These are phyloP conservation scores for Daldinia sp. DNA, from an alignment of 2,329 filamentous ascomycete species.

Conservation along the genomic window DNA sequence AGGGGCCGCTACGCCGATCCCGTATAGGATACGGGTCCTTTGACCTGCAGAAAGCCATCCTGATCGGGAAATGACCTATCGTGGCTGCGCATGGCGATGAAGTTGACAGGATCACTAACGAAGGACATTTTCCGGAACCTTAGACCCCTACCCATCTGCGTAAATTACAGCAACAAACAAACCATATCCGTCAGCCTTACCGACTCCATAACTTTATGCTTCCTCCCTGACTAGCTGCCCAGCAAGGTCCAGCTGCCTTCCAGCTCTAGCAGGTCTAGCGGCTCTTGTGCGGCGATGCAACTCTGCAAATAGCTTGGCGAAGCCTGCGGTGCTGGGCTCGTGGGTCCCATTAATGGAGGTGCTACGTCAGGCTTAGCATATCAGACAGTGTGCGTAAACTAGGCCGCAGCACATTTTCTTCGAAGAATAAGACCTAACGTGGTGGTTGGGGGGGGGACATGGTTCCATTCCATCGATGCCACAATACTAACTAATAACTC, in stretches of 20 bases:
- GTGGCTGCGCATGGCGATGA: constrained; percentile 36
- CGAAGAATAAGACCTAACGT: constrained; percentile 1
- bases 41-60: constrained; percentile 3
- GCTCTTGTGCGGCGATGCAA: constrained; percentile 10
- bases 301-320: constrained; percentile 24
- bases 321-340: constrained; percentile 10
- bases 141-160: constrained; percentile 3
- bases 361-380: constrained; percentile 16
- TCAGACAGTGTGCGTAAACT: constrained; percentile 3
- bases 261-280: constrained; percentile 18
- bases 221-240: too few relatives aligned
- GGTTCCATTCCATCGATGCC: constrained; percentile 15
- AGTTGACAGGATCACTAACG: constrained; percentile 18
- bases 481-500: constrained; percentile 1
- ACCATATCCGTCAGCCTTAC: constrained; percentile 15
- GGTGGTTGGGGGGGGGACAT: constrained; percentile 5
- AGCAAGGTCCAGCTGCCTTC: too few relatives aligned
- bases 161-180: constrained; percentile 3
- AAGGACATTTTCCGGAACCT: constrained; percentile 8
- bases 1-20: constrained; percentile 6
- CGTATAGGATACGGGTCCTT: constrained; percentile 17
- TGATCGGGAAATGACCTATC: constrained; percentile 22
- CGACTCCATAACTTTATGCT: background rate
- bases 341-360: constrained; percentile 22
- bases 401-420: background rate